Evolutionary conservation across 2,329 filamentous ascomycete genomes (phyloP), one percentile per base, ranked within the genome.

Genomic region (Sporothrix sp.): DNA sequence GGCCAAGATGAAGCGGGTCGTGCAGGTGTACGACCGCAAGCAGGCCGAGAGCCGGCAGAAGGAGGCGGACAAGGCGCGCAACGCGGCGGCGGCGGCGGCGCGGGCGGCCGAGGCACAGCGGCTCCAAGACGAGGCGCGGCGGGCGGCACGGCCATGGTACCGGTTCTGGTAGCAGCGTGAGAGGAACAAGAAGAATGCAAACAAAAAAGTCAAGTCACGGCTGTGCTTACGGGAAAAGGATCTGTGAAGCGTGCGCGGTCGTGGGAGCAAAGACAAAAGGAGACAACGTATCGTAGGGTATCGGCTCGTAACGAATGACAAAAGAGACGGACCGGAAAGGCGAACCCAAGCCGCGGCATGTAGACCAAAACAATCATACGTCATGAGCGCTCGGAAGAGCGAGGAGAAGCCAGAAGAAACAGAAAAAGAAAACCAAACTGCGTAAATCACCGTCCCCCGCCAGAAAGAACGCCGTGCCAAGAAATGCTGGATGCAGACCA

Each of bases 1-100:
- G 59, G 79, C 82, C 55, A 85, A 87, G 55, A 91, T 98, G 82
- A 85, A 85, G 65, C 75, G 88, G 57, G 86, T 86, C 4, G 84
- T 95, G 50, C 87, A 95, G 63, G 79, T 93, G 52, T 84, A 91
- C 65, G 81, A 85, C 61, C 73, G 78, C 59, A 82, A 89, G 65
- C 82, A 86, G 61, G 72, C 75, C 4, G 81, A 85, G 65, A 46
- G 72, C 32, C 67, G 66, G 39, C 60, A 63, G 39, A 62, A 68
- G n/a, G 78, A 82, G 62, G 75, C 81, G 60, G 64, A 71, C 56
- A 65, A 69, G 65, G 58, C 60, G 32, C 54, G 48, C 52, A 63
- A 68, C 57, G 68, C 73, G 55, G 68, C 66, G 37, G 69, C 69
- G 50, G 71, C 72, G 55, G 59, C 64, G 62, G 57, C 61, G 60